Base-by-base conservation (phyloP, 257 asterid genomes). In the Fraxinus anomala region DNA sequence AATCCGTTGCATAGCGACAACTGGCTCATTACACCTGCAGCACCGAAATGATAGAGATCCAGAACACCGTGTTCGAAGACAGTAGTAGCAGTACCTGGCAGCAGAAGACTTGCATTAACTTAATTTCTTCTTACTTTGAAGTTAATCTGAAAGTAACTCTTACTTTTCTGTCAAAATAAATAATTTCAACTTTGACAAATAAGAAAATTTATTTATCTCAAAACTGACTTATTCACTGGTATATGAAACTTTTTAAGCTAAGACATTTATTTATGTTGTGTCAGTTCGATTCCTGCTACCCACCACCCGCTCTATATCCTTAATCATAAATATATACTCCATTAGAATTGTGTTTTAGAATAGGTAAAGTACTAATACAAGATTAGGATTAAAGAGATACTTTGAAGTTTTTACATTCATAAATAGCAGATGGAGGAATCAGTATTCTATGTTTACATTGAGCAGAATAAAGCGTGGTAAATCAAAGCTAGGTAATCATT, bases 1-100 rank as follows among this genome's bases (percentile, higher is more conserved):
- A 28, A 83, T 83, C 73, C 97, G 89, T 83, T 92, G 97, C 97
- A 92, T 89, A 39, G 99, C 98, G 73, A 89, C 96, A 73, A 95
- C 90, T 10, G 91, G 92, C 86, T 95, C 97, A 39, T 74, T 89
- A 70, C 99, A 93, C 85, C 93, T 85, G 72, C 93, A 80, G 88
- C 99, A 95, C 83, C 92, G 88, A 72, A 91, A 95, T 3, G 97
- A 83, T 81, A 84, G 88, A 73, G 96, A 67, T 37, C 96, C 96
- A 26, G 94, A 87, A 84, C 98, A 93, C 77, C 98, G 84, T 6
- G 96, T 95, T 76, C 93, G 88, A 68, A 95, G 94, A 82, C 96
- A 95, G 79, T 88, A 95, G 83, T 95, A 95, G 79, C 98, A 95
- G 76, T 91, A 93, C 91, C 99, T 95, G 88, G 67, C 74, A 79